Evolutionary conservation across 805 yeast genomes (phyloP), one percentile per base, ranked within the genome.

Genomic region (Komagataella populi): DNA sequence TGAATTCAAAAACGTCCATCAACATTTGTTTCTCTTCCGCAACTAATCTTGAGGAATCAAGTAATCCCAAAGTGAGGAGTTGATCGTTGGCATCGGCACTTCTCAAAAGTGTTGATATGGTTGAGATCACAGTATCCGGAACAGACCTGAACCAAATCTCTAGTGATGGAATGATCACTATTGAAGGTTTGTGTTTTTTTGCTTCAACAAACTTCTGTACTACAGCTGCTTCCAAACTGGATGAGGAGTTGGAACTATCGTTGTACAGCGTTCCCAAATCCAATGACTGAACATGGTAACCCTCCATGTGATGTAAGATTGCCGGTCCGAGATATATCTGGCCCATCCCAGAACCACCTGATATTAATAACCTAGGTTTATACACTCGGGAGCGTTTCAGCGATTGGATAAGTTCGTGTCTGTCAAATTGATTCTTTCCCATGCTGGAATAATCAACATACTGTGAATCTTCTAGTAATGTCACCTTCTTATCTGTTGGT

Each of bases 131-230:
- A 2, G 87, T 72, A 10, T 75, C 79, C 0, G 88, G 78, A 44
- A 87, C 75, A 3, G 87, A 81, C 8, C 69, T 72, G 51, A 74
- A 70, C 89, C 96, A 88, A 7, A 81, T 76, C 53, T 88, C 88
- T 50, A 88, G 68, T 60, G 85, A 84, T 3, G 98, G 96, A 49
- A 93, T 78, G 62, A 78, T 84, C 2, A 93, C 68, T 14, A 93
- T 83, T 6, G 96, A 78, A 0, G 98, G 99, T 53, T 85, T 84
- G 55, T 91, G 95, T 60, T 95, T 78, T 56, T 86, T 78, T 5
- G 95, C 93, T 66, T 93, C 99, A 20, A 84, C 72, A 59, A 93
- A 83, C 45, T 85, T 74, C 61, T 87, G 96, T 24, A 91, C 86
- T 18, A 89, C 74, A 1, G 85, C 76, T 60, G 87, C 84, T 63